These are phyloP conservation scores for Fomitopsis betulina DNA, from an alignment of 1,284 basidiomycete species.

Conservation along the genomic window DNA sequence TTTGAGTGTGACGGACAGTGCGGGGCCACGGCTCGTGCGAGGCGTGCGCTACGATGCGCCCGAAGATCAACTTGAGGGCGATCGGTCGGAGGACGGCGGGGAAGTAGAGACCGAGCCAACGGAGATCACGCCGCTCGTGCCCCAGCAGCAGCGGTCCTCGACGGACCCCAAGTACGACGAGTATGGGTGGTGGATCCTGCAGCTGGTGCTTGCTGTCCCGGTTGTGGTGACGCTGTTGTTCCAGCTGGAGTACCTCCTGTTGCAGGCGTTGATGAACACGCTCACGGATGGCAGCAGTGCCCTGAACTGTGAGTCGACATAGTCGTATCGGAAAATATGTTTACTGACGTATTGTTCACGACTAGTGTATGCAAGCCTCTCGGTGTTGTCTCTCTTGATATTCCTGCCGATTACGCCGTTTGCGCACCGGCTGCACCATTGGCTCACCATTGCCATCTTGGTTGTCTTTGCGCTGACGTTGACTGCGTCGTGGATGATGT, in stretches of 20 bases:
- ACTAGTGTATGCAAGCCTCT: constrained; percentile 48
- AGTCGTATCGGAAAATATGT: not conserved
- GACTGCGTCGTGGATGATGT: constrained; percentile 41
- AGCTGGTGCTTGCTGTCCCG: constrained; percentile 54
- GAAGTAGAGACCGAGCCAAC: constrained; percentile 38
- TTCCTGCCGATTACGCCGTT: constrained; percentile 62
- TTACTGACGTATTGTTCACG: not conserved
- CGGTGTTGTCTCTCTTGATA: constrained; percentile 44
- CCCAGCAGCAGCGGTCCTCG: constrained; percentile 22
- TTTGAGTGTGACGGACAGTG: constrained; percentile 11
- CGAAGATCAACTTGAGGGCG: not conserved
- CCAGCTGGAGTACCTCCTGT: constrained; percentile 47
- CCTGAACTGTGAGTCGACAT: constrained; percentile 36
- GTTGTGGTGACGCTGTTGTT: constrained; percentile 53
- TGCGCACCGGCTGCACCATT: constrained; percentile 47
- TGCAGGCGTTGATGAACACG: constrained; percentile 54
- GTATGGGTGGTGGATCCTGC: constrained; percentile 59
- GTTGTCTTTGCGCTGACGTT: constrained; percentile 42
- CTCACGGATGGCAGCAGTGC: constrained; percentile 60
- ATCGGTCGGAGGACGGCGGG: constrained; percentile 28
- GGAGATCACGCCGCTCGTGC: constrained; percentile 48
- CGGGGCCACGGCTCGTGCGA: constrained; percentile 13
- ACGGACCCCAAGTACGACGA: constrained; percentile 25
- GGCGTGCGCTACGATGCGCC: constrained; percentile 13
- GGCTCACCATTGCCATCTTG: constrained; percentile 37